Percentiles rank a stretch among this genome's conserved stretches.
phyloP scores from a whole-genome alignment of 1,284 basidiomycete species.

The Neonothopanus nambi region DNA sequence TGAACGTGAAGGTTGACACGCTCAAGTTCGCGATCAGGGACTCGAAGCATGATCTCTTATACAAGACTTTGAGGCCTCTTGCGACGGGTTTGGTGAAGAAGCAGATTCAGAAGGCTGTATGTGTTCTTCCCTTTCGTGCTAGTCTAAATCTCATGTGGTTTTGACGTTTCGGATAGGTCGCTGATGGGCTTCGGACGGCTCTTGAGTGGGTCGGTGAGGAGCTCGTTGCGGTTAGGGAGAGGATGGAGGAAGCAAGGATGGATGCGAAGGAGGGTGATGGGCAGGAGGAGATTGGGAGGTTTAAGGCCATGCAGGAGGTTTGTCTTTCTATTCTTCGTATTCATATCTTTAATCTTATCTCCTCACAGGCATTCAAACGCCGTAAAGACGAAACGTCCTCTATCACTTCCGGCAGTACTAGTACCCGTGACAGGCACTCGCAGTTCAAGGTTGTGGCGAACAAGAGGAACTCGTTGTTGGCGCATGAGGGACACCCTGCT shows the following conservation, averaged over 20 bases:
- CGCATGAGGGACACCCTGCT: slow-evolving; percentile 61
- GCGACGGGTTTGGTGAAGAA: slow-evolving; percentile 86
- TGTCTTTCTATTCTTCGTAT: slow-evolving; percentile 10
- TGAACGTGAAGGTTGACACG: slow-evolving; percentile 80
- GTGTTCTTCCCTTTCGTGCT: neutral
- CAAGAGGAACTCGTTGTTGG: slow-evolving; percentile 65
- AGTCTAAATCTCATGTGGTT: neutral
- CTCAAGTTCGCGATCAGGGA: slow-evolving; percentile 92
- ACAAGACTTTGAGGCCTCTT: slow-evolving; percentile 79
- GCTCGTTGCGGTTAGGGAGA: slow-evolving; percentile 77
- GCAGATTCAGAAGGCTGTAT: slow-evolving; percentile 79
- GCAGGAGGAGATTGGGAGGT: slow-evolving; percentile 34
- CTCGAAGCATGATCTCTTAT: slow-evolving; percentile 88
- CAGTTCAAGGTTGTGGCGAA: slow-evolving; percentile 74
- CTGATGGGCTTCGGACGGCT: slow-evolving; percentile 75
- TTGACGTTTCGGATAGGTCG: slow-evolving; percentile 38
- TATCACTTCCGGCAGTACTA: slow-evolving; percentile 35
- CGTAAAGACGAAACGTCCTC: slow-evolving; percentile 52
- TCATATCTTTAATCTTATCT: neutral
- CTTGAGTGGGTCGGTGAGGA: slow-evolving; percentile 88
- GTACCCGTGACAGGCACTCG: slow-evolving; percentile 45
- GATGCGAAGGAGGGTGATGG: slow-evolving; percentile 31
- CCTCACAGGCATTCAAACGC: slow-evolving; percentile 53
- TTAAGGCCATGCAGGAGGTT: slow-evolving; percentile 69
- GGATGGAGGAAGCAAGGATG: slow-evolving; percentile 69